Base-by-base conservation (phyloP, 768 basidiomycete species). In the Mycena latifolia region DNA sequence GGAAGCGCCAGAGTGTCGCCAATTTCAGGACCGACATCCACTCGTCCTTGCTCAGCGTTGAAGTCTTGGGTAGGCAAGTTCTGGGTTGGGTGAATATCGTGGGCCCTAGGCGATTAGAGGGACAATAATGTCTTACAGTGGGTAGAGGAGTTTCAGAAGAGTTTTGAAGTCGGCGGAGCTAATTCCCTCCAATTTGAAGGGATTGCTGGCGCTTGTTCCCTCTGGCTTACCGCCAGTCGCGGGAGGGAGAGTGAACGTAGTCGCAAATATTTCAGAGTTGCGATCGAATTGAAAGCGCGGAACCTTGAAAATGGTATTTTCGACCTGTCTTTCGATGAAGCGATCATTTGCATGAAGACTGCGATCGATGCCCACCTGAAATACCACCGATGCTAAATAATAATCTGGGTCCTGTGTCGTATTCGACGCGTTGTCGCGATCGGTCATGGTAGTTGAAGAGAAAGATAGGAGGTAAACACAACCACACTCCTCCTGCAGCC, bases 1-100 rank as follows among this genome's bases (percentile, higher is more conserved):
- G 37, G 20, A 75, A 76, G 25, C 72, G 67, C 76, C 80, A 82
- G 71, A 75, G 71, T 15, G 48, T 72, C 12, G 78, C 61, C n/a
- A 80, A 46, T 57, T 77, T 77, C 27, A 77, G 52, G 43, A 79
- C 74, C 0, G 74, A 67, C 27, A 75, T 69, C 80, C 80, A 81
- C 55, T 69, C 67, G 18, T 50, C 55, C 9, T 47, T 24, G 1
- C 4, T 8, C 10, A 56, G 18, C 9, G 4, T 10, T 2, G 54
- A 31, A 5, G 22, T 41, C 12, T 47, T 12, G 12, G 48, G 45
- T 11, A 54, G 41, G 6, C 15, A 8, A 25, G 62, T 52, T 52
- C 51, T 52, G 20, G 22, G 18, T 29, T 4, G 50, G 20, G 18
- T 29, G 3, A 51, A 31, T 10, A 28, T 51, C 41, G 25, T 31